Conservation (phyloP, 148 eudicot species). For the Nepenthes gracilis region DNA sequence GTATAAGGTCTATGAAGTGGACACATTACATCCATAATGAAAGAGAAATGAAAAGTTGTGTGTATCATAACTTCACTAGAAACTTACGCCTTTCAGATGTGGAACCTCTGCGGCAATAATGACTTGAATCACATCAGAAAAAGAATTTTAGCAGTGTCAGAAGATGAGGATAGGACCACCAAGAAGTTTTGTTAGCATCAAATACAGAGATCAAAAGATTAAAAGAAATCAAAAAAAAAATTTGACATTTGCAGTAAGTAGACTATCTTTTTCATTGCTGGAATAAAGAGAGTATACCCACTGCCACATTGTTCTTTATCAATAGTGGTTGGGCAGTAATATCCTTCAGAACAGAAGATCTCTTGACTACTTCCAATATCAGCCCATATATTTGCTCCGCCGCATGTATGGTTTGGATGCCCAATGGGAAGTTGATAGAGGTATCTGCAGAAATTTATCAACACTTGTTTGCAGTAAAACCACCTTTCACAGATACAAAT, state of each 20-base stretch:
- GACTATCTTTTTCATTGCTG: background rate
- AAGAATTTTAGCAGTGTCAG: constrained; percentile 1
- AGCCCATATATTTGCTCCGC: constrained; percentile 95
- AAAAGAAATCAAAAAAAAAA: background rate
- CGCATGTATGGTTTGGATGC: constrained; percentile 57
- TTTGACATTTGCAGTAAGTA: background rate
- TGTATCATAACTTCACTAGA: constrained; percentile 2
- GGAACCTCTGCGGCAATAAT: constrained; percentile 84
- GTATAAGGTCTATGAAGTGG: too few species aligned
- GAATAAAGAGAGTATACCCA: constrained; percentile 43
- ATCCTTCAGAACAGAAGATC: constrained; percentile 81
- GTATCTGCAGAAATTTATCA: constrained; percentile 41
- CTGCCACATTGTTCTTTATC: constrained; percentile 38
- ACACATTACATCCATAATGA: background rate
- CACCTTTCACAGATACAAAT: background rate
- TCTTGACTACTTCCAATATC: constrained; percentile 37
- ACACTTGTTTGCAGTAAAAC: background rate
- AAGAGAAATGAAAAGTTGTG: background rate
- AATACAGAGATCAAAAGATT: too few species aligned
- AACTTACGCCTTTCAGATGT: constrained; percentile 58
- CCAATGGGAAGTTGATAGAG: constrained; percentile 58
- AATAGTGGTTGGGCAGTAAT: constrained; percentile 64
- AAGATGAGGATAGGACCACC: background rate
- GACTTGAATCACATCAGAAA: constrained; percentile 32
- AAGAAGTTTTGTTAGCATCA: background rate